Evolutionary conservation across 441 rosid species (phyloP).

Genomic region (Populus hybrid): DNA sequence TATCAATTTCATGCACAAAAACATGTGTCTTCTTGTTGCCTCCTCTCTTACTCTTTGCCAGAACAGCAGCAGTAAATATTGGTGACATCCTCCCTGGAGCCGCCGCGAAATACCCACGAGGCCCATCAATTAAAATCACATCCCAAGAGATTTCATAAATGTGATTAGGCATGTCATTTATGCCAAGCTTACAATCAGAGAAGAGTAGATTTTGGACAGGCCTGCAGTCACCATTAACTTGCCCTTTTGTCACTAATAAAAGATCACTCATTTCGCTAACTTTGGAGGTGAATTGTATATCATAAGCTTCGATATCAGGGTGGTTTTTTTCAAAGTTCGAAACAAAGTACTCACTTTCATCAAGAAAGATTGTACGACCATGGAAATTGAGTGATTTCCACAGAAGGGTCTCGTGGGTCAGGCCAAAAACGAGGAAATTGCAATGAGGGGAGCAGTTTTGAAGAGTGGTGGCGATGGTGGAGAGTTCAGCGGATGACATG

Average conservation of each 20-base stretch:
- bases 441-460: constrained; percentile 41
- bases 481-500: constrained; percentile 65
- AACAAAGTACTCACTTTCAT: constrained; percentile 62
- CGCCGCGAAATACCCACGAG: constrained; percentile 54
- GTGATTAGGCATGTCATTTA: constrained; percentile 81
- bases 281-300: constrained; percentile 64
- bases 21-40: constrained; percentile 49
- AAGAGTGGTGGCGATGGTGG: constrained; percentile 47
- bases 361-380: constrained; percentile 74
- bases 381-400: constrained; percentile 70
- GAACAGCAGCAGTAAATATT: constrained; percentile 68
- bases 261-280: constrained; percentile 48
- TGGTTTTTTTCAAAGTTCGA: constrained; percentile 61
- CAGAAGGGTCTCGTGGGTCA: constrained; percentile 75
- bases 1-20: constrained; percentile 59
- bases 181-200: constrained; percentile 71
- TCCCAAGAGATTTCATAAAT: constrained; percentile 78
- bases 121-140: constrained; percentile 74
- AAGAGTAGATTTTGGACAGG: constrained; percentile 82
- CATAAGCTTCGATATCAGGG: constrained; percentile 71
- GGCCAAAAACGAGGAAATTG: constrained; percentile 70
- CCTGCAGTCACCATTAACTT: constrained; percentile 44
- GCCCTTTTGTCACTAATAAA: constrained; percentile 33
- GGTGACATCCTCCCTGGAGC: constrained; percentile 86
- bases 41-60: constrained; percentile 54